phyloP scores from a whole-genome alignment of 352 stramenopile genomes.

The Stramenopiles sp. region DNA sequence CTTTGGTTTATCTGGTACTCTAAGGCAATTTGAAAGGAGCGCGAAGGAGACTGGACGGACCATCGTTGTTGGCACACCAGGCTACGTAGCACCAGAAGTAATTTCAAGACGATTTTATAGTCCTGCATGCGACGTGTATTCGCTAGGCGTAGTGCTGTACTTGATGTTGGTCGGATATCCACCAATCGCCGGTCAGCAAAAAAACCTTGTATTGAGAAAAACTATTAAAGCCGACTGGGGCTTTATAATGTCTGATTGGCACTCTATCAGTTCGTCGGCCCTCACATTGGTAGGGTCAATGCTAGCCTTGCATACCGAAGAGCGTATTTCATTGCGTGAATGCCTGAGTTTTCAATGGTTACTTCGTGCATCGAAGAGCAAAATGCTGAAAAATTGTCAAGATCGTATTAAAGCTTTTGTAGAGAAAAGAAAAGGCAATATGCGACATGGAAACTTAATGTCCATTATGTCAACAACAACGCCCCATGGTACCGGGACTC shows the following conservation, averaged over 20 bases:
- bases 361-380: background rate
- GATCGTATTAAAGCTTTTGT: background rate
- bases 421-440: background rate
- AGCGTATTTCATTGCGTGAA: background rate
- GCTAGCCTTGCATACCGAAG: background rate
- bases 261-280: background rate
- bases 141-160: conserved; percentile 39
- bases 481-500: background rate
- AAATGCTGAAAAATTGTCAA: background rate
- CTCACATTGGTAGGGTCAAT: background rate
- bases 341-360: background rate
- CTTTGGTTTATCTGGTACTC: background rate
- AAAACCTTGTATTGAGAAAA: background rate
- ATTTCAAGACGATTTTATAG: conserved; percentile 28
- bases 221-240: background rate
- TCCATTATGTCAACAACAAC: background rate
- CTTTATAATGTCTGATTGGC: background rate
- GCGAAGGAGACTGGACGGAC: background rate
- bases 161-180: conserved; percentile 35
- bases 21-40: background rate
- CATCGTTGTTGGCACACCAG: conserved; percentile 23
- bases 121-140: conserved; percentile 38
- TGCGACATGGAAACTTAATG: background rate
- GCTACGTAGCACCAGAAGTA: conserved; percentile 32
- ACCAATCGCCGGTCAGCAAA: conserved; percentile 20